Conservation (phyloP, 331 rosid species). For the Pyrus hybrid region DNA sequence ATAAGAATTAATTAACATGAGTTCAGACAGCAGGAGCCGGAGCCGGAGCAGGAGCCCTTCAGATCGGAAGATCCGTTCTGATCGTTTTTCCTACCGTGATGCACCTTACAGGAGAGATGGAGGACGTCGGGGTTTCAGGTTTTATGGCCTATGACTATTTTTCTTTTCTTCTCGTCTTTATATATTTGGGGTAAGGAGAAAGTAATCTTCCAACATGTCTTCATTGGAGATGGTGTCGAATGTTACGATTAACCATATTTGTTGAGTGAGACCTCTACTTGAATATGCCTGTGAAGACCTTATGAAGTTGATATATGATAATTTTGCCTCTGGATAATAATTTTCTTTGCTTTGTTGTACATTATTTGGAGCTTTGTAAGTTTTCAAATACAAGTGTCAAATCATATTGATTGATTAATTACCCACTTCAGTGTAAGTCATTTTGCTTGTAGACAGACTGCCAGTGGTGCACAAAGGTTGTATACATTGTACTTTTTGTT, state of each 20-base stretch:
- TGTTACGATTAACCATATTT: neutral
- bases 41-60: conserved; percentile 97
- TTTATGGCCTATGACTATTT: conserved; percentile 34
- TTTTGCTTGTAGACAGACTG: neutral
- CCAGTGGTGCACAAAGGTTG: neutral
- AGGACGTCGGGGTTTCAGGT: conserved; percentile 98
- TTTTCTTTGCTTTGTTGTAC: neutral
- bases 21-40: conserved; percentile 78
- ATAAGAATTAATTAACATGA: conserved; percentile 51
- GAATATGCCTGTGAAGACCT: neutral
- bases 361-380: neutral
- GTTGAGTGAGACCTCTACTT: neutral
- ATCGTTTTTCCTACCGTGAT: conserved; percentile 83
- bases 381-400: neutral
- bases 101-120: conserved; percentile 95
- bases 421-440: neutral
- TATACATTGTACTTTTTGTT: neutral
- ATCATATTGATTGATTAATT: neutral
- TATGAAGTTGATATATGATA: neutral
- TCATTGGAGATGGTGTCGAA: conserved; percentile 1
- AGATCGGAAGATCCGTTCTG: conserved; percentile 90
- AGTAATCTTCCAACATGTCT: neutral
- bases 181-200: conserved; percentile 22
- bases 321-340: neutral
- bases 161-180: conserved; percentile 18